Evolutionary conservation across 2,329 filamentous ascomycete species (phyloP), one percentile per base, ranked within the genome.

Genomic region (Colletotrichum karsti): DNA sequence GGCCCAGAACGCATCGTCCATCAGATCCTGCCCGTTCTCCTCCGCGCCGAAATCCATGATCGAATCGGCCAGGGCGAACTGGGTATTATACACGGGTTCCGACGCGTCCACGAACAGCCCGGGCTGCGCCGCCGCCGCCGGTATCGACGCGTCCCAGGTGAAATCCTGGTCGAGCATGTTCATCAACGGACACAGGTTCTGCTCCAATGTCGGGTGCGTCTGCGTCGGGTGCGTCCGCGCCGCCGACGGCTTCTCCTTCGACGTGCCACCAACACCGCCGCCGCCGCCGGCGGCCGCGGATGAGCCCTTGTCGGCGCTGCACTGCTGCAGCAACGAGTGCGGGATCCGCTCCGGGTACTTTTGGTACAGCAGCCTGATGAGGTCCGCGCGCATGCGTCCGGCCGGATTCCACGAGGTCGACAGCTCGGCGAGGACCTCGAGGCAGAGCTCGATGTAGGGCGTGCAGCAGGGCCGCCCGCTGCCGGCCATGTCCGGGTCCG

Each of bases 381-480:
- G 65, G 15, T 68, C 46, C 42, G 24, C 37, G 18, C 65, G 42
- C 65, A 59, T 68, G 1, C 53, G 30, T 3, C 46, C 54, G 5
- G 65, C 65, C 3, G 65, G 65, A 42, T 51, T 64, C 65, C 65
- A 68, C 3, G 60, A 68, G 2, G 46, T 64, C 4, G 60, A 64
- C 22, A 68, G 53, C 44, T 68, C 65, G 3, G 26, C 46, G 22
- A 68, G 30, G 22, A 68, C 44, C 15, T 65, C 65, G n/a, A 68
- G 26, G 18, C 65, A 68, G 13, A 63, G 46, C 39, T 68, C 65
- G 1, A 68, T 68, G 53, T 68, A 68, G 9, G 63, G 28, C 35
- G 65, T 68, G 46, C 65, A 68, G 20, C 65, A 64, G 37, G 60
- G 65, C 18, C 65, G 39, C 0, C 65, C 65, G n/a, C 60, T 68